A percentile compares a stretch with the other conserved stretches of the same genome.
phyloP scores from a whole-genome alignment of 2,329 filamentous ascomycete genomes.

The Plenodomus tracheiphilus region DNA sequence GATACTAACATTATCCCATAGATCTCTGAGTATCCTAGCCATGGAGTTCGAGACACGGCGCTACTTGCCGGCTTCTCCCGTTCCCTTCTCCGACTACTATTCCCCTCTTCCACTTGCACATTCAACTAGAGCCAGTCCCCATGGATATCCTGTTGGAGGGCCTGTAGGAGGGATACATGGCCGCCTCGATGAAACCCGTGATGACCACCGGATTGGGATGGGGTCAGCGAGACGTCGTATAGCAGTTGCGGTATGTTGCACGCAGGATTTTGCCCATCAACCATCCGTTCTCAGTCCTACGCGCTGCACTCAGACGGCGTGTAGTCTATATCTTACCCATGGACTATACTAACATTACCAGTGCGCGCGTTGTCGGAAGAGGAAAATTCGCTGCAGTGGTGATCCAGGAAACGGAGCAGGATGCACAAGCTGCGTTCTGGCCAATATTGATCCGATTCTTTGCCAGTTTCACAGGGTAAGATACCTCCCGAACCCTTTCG shows the following conservation, averaged over 20 bases:
- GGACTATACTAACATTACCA: conserved; percentile 42
- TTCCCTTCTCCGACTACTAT: conserved; percentile 20
- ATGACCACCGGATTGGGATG: conserved; percentile 38
- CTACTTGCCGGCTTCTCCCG: conserved; percentile 16
- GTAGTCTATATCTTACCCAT: background rate
- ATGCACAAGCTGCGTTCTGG: conserved; percentile 81
- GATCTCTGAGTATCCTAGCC: background rate
- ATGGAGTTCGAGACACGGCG: conserved; percentile 21
- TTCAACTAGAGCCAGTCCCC: conserved; percentile 25
- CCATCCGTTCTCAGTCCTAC: no score
- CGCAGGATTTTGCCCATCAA: background rate
- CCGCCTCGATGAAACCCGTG: conserved; percentile 11
- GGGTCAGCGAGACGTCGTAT: conserved; percentile 55
- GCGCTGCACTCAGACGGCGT: no score
- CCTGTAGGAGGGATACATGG: conserved; percentile 20
- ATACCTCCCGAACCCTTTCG: background rate
- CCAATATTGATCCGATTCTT: conserved; percentile 62
- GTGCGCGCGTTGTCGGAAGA: conserved; percentile 87
- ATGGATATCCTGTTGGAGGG: conserved; percentile 27
- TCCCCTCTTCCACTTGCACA: conserved; percentile 21
- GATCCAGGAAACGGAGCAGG: conserved; percentile 74
- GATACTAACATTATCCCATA: background rate
- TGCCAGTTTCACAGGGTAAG: conserved; percentile 81
- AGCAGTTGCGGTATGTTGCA: conserved; percentile 43
- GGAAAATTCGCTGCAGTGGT: conserved; percentile 94